These are phyloP conservation scores for Asclepias syriaca DNA, from an alignment of 257 asterid species.

Conservation along the genomic window DNA sequence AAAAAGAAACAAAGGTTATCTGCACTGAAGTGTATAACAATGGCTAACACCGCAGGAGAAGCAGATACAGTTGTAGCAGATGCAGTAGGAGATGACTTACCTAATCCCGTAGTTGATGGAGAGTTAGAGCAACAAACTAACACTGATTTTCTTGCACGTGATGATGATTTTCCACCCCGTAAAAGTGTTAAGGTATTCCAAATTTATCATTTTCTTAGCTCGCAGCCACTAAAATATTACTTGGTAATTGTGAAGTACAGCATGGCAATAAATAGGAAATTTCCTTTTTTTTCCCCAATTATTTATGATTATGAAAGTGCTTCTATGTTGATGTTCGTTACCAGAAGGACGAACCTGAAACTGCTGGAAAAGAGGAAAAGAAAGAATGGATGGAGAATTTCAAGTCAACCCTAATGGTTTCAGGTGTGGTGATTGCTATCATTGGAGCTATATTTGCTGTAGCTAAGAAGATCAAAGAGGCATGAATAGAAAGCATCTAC, in stretches of 20 bases:
- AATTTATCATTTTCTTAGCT: not conserved
- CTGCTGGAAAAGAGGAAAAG: constrained; percentile 15
- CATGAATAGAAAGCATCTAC: not conserved
- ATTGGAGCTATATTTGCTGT: constrained; percentile 50
- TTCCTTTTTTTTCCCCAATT: no score
- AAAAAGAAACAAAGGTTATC: not conserved
- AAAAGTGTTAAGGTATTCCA: constrained; percentile 3
- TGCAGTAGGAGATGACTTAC: no score
- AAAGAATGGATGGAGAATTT: constrained; percentile 20
- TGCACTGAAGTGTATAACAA: not conserved
- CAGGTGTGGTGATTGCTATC: constrained; percentile 47
- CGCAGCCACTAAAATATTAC: not conserved
- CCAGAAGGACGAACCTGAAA: constrained; percentile 27
- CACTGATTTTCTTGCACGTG: not conserved
- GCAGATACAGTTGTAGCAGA: not conserved
- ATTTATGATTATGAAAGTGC: no score
- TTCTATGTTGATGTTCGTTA: not conserved
- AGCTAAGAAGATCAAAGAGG: constrained; percentile 36
- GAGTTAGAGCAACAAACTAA: not conserved
- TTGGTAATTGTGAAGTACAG: not conserved
- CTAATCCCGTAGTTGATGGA: constrained; percentile 1
- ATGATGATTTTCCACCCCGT: not conserved
- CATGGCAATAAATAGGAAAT: no score
- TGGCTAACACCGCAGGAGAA: constrained; percentile 2
- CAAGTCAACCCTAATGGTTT: constrained; percentile 33